Percentiles rank a stretch among this genome's conserved stretches.
Evolutionary conservation across 1,139 yeast species (phyloP).

Genomic region (Yamadazyma spencermartinsiae): DNA sequence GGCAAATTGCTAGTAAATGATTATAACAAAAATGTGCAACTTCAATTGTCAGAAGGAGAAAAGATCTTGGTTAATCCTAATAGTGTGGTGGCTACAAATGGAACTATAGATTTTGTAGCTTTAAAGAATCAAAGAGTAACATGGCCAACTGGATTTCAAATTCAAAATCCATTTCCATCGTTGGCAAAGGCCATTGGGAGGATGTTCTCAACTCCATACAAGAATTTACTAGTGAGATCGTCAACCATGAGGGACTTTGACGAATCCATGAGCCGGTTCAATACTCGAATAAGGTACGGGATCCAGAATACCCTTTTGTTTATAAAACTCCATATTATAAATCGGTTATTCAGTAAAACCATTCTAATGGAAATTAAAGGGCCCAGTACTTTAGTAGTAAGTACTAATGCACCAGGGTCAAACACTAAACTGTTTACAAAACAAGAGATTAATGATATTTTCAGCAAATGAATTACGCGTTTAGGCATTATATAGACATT

Average conservation of each 20-base stretch:
- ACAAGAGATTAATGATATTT: constrained; percentile 17
- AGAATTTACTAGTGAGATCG: not conserved
- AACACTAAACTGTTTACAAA: constrained; percentile 23
- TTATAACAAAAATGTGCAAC: constrained; percentile 32
- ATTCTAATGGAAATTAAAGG: constrained; percentile 26
- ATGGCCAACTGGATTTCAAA: constrained; percentile 1
- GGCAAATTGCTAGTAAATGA: constrained; percentile 41
- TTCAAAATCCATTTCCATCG: not conserved
- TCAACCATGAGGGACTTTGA: not conserved
- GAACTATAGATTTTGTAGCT: not conserved
- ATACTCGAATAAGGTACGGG: constrained; percentile 7
- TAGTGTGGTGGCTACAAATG: constrained; percentile 35
- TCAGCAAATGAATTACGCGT: too few species aligned
- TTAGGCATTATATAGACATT: not conserved
- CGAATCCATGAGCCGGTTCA: not conserved
- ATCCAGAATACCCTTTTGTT: constrained; percentile 10
- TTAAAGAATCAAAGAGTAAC: not conserved
- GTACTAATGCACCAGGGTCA: constrained; percentile 17
- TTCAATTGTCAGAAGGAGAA: constrained; percentile 32
- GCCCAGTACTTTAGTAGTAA: constrained; percentile 26
- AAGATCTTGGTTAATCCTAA: constrained; percentile 34
- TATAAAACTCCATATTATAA: constrained; percentile 15
- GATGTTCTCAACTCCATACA: not conserved
- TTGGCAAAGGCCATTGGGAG: not conserved
- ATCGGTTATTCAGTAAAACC: constrained; percentile 18